Conservation (phyloP, 2,329 filamentous ascomycete genomes). For the Trichoderma pleuroti region DNA sequence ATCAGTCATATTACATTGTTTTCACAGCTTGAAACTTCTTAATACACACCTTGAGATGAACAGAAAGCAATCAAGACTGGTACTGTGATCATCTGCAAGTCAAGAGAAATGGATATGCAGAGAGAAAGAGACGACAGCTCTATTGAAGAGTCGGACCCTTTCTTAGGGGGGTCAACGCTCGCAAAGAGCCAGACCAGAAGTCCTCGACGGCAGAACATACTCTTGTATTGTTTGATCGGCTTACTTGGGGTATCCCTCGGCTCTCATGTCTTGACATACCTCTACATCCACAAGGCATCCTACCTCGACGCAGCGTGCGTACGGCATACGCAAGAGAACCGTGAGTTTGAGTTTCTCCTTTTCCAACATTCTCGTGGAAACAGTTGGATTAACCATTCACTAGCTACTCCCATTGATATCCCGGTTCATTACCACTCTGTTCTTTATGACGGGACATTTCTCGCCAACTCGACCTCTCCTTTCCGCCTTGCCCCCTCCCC, state of each 20-base stretch:
- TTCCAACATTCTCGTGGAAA: not conserved
- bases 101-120: not conserved
- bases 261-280: not conserved
- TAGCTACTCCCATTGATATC: constrained; percentile 10
- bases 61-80: not conserved
- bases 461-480: constrained; percentile 2
- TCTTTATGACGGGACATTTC: constrained; percentile 2
- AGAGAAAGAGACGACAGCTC: constrained; percentile 3
- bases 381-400: not conserved
- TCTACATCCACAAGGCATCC: constrained; percentile 2
- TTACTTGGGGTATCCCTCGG: not conserved
- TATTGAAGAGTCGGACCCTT: constrained; percentile 1
- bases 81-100: not conserved
- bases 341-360: not conserved
- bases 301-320: constrained; percentile 6
- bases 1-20: not conserved
- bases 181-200: not conserved
- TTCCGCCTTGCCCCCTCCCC: constrained; percentile 2
- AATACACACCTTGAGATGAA: not conserved
- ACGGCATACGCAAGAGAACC: constrained; percentile 7
- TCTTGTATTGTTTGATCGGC: not conserved
- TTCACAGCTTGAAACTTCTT: not conserved
- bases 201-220: not conserved
- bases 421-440: constrained; percentile 11
- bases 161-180: not conserved